Evolutionary conservation across 441 rosid genomes (phyloP), one percentile per base, ranked within the genome.

Genomic region (Gossypium gossypioides): DNA sequence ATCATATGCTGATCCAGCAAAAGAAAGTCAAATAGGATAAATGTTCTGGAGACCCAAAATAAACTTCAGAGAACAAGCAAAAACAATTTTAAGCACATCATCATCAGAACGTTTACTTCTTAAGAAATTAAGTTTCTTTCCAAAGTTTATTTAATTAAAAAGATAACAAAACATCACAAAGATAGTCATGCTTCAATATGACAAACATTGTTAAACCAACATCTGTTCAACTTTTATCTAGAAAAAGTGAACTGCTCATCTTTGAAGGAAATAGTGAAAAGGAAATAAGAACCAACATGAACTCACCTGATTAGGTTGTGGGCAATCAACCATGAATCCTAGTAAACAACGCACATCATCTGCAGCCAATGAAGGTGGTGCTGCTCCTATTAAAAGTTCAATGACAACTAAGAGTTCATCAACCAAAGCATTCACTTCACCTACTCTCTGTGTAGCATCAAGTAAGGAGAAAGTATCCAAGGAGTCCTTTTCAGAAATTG

Each of bases 361-460:
- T 58, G 81, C 84, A 74, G 92, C 96, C 75, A 81, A 73, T 61
- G 94, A 84, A 75, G 98, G 85, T 67, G 97, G 77, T 24, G 98
- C 96, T 67, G 91, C 95, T 81, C 89, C 97, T 73, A 96, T 84
- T 67, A 96, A 78, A 89, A 96, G 99, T 86, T 96, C 99, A 80
- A 96, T 84, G 63, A 96, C 80, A 81, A 96, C 99, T 81, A 96
- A 83, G 74, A 96, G 99, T 81, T 96, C 99, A 84, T 96, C 99
- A 74, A 93, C 93, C 83, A 96, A 83, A 75, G 98, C 97, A 85
- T 96, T 96, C 74, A 93, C 80, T 86, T 93, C 99, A 73, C 99
- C 99, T 72, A 89, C 73, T 78, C 94, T 97, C 59, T 87, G 97
- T 4, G 78, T 77, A 78, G 77, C 86, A 81, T 83, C 83, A 52